Percentiles rank a stretch among this genome's conserved stretches.
Conservation (phyloP, 148 eudicot species). For the Arbutus unedo region DNA sequence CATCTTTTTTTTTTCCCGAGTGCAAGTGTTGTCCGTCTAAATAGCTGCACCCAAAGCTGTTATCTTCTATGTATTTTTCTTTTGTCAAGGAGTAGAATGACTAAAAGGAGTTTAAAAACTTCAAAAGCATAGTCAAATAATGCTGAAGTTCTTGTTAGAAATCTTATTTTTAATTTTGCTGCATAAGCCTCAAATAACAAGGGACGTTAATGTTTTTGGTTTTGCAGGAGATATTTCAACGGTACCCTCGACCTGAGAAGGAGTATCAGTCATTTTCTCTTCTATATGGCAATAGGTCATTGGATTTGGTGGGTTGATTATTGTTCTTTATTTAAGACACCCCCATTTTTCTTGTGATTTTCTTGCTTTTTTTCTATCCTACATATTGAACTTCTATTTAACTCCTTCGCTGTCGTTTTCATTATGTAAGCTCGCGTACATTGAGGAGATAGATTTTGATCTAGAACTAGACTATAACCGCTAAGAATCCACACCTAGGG, state of each 20-base stretch:
- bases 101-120: not conserved
- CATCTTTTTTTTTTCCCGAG: not conserved
- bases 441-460: not conserved
- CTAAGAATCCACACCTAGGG: too few species aligned
- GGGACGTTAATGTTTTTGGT: constrained; percentile 2
- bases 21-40: not conserved
- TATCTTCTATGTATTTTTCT: not conserved
- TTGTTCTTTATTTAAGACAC: constrained; percentile 8
- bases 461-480: too few species aligned
- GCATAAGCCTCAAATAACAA: not conserved
- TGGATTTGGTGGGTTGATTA: constrained; percentile 31
- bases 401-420: not conserved
- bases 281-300: constrained; percentile 21
- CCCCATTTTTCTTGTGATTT: not conserved
- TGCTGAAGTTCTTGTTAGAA: not conserved
- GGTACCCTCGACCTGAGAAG: constrained; percentile 37
- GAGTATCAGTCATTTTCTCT: constrained; percentile 42
- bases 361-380: constrained; percentile 1
- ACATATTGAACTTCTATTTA: not conserved
- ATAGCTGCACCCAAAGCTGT: not conserved
- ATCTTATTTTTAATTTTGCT: not conserved
- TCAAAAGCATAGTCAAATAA: not conserved
- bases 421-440: not conserved
- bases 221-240: constrained; percentile 29
- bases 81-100: not conserved